phyloP scores from a whole-genome alignment of 805 yeast species.

The Candida dendrica region DNA sequence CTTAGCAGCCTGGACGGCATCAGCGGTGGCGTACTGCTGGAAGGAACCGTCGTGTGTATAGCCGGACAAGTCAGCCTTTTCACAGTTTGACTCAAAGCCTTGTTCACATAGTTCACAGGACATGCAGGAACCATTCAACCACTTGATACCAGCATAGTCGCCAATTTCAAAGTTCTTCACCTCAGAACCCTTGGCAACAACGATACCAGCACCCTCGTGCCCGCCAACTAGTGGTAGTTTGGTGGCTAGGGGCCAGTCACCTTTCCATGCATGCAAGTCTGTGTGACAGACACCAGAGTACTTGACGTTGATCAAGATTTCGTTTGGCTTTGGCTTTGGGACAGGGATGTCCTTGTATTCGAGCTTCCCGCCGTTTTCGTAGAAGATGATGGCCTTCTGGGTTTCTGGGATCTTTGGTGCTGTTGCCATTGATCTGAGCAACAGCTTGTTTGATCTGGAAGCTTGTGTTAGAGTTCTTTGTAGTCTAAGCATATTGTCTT shows the following conservation, averaged over 20 bases:
- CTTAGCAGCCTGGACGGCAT: constrained; percentile 51
- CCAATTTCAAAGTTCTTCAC: constrained; percentile 53
- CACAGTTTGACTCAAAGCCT: constrained; percentile 55
- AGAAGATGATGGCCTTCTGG: constrained; percentile 42
- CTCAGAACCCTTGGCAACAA: constrained; percentile 49
- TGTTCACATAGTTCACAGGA: constrained; percentile 52
- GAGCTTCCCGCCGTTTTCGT: constrained; percentile 37
- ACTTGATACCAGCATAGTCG: constrained; percentile 56
- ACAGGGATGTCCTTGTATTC: constrained; percentile 42
- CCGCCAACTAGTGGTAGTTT: constrained; percentile 58
- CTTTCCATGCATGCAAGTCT: constrained; percentile 65
- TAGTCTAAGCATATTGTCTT: constrained; percentile 1
- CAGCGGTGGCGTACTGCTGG: constrained; percentile 57
- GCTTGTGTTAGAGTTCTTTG: not conserved
- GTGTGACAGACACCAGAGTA: constrained; percentile 68
- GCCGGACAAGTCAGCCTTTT: constrained; percentile 59
- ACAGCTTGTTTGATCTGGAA: not conserved
- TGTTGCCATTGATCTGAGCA: constrained; percentile 7
- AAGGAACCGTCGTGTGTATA: constrained; percentile 62
- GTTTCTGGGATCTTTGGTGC: constrained; percentile 28
- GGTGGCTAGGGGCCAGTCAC: constrained; percentile 58
- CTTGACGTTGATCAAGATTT: constrained; percentile 52
- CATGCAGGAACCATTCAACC: constrained; percentile 61
- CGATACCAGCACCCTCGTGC: constrained; percentile 65
- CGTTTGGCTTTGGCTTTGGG: constrained; percentile 52